Percentiles rank a stretch among this genome's conserved stretches.
These are phyloP conservation scores for Lipomyces japonicus DNA, from an alignment of 805 yeast genomes.

Conservation along the genomic window DNA sequence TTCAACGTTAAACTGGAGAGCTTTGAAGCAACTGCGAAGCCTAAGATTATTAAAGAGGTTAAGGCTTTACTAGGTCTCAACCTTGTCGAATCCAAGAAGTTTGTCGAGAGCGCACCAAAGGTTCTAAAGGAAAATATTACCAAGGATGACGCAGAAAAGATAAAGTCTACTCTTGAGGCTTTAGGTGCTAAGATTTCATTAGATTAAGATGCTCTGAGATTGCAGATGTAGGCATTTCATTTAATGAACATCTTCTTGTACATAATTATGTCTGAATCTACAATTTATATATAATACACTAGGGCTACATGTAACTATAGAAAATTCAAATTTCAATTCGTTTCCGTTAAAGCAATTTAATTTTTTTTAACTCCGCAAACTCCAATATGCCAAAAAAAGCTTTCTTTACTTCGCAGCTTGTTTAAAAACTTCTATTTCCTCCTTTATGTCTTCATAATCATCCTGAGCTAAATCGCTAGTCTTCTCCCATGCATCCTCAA, in stretches of 20 bases:
- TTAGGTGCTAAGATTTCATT: slow-evolving; percentile 89
- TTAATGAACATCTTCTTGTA: not conserved
- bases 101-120: slow-evolving; percentile 97
- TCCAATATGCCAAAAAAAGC: not conserved
- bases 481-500: slow-evolving; percentile 28
- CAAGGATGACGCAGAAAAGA: slow-evolving; percentile 97
- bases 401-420: slow-evolving; percentile 3
- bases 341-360: too few relatives aligned
- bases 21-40: slow-evolving; percentile 91
- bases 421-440: slow-evolving; percentile 15
- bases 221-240: not conserved
- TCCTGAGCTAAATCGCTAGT: slow-evolving; percentile 24
- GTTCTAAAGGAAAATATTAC: slow-evolving; percentile 90
- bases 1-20: slow-evolving; percentile 88
- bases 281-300: too few relatives aligned
- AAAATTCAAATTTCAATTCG: too few relatives aligned
- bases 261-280: not conserved
- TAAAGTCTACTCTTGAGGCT: slow-evolving; percentile 86
- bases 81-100: slow-evolving; percentile 94
- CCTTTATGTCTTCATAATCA: slow-evolving; percentile 24
- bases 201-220: slow-evolving; percentile 52
- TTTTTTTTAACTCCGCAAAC: too few relatives aligned
- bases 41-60: slow-evolving; percentile 96
- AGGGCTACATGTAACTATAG: too few relatives aligned
- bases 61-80: slow-evolving; percentile 87